Evolutionary conservation across 73 alveolate genomes (phyloP), one percentile per base, ranked within the genome.

Genomic region (Paramecium pentaurelia): DNA sequence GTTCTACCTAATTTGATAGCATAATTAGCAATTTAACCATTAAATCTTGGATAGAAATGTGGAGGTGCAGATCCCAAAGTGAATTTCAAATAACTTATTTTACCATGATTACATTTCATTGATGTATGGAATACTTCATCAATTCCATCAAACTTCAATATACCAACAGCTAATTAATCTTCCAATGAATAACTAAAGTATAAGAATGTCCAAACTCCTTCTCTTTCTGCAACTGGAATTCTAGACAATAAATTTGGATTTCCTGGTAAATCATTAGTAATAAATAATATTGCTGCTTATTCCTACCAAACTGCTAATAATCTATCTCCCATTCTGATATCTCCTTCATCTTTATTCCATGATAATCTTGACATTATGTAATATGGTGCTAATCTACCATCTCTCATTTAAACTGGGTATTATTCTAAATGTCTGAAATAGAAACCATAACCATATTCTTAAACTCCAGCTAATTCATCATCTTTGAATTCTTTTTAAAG

Each of bases 171-270:
- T 8, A n/a, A 45, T 16, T 80, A 14, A 25, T 32, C 47, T 44
- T 8, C 58, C 11, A 3, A 9, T 3, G 91, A 80, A 27, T 80
- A 80, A 12, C 91, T 80, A 58, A 80, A 80, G 20, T 80, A 80
- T 10, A 80, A 54, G 44, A 80, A 80, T 7, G 91, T 80, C 91
- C 91, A 80, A 42, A 80, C 91, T 32, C 91, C 91, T 9, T 80
- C 91, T 4, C 45, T 80, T 45, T 80, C 91, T 1, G 64, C 91
- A 42, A 45, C 27, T 0, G 91, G 91, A 12, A 80, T 44, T 8
- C 3, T 9, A 44, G 71, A 20, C 14, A 54, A 10, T 9, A 80
- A 5, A 80, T 47, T 80, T 8, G 91, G 91, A 47, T 80, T 80
- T 7, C 28, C 28, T 10, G 77, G 47, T 20, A 1, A 20, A 9